Evolutionary conservation across 208 protist genomes (phyloP).

Genomic region (Herpetomonas tarakana): DNA sequence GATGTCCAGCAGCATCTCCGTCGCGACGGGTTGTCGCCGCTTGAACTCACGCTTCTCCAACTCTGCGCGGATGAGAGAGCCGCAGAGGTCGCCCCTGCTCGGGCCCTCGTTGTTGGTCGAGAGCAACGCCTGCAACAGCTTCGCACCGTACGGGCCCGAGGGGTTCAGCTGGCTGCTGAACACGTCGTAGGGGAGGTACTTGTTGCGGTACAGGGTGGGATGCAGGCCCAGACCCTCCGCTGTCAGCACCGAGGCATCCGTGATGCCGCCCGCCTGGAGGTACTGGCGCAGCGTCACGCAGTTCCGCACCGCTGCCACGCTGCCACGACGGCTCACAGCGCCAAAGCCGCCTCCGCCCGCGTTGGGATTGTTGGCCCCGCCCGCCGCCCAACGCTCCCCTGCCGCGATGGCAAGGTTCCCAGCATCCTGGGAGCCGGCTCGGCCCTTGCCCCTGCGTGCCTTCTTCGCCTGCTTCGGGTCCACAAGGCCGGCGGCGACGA

Average conservation of each 20-base stretch:
- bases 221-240: constrained; percentile 88
- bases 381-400: no score
- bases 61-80: constrained; percentile 71
- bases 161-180: constrained; percentile 73
- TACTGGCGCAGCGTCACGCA: constrained; percentile 54
- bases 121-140: constrained; percentile 74
- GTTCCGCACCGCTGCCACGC: constrained; percentile 3
- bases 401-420: no score
- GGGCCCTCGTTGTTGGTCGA: constrained; percentile 54
- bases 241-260: constrained; percentile 66
- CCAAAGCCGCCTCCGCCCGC: no score
- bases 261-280: constrained; percentile 54
- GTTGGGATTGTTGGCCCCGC: not conserved
- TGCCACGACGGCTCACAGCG: not conserved
- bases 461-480: not conserved
- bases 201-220: constrained; percentile 78
- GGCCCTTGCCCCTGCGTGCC: not conserved
- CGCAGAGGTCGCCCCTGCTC: constrained; percentile 74
- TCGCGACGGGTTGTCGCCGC: constrained; percentile 49
- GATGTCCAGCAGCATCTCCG: constrained; percentile 67
- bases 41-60: constrained; percentile 78
- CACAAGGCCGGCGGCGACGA: not conserved
- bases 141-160: constrained; percentile 54
- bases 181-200: constrained; percentile 81
- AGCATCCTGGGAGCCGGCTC: not conserved